These are phyloP conservation scores for Rhodotorula graminis DNA, from an alignment of 768 basidiomycete species.

Conservation along the genomic window DNA sequence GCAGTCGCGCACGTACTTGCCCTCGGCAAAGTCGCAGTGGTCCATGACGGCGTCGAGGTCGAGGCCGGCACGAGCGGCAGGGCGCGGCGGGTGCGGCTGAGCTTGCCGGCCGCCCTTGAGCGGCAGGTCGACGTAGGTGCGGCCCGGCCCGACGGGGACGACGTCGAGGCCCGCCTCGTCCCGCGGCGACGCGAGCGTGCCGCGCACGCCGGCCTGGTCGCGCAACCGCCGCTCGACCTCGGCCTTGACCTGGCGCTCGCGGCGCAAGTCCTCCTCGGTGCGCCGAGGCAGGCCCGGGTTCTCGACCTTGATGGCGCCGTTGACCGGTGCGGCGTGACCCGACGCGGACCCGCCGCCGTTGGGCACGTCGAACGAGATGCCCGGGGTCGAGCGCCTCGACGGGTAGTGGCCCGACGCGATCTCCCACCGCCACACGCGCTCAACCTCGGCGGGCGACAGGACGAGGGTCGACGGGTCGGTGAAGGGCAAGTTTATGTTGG, in stretches of 20 bases:
- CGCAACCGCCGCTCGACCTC: constrained; percentile 43
- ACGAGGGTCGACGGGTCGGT: constrained; percentile 26
- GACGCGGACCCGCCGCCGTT: background rate
- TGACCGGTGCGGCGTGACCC: constrained; percentile 8
- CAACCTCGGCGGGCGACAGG: constrained; percentile 49
- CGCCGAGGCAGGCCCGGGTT: constrained; percentile 67
- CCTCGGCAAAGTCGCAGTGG: constrained; percentile 80
- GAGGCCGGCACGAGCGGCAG: constrained; percentile 72
- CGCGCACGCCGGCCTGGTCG: constrained; percentile 44
- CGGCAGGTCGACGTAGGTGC: constrained; percentile 66
- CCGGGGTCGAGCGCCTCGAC: constrained; percentile 64
- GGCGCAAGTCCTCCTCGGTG: constrained; percentile 42
- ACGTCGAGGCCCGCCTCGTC: constrained; percentile 49
- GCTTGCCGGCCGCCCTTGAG: constrained; percentile 53
- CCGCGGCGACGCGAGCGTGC: background rate
- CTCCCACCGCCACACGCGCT: constrained; percentile 94
- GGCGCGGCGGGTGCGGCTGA: constrained; percentile 80
- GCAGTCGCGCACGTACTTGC: constrained; percentile 94
- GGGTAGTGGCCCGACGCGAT: constrained; percentile 90
- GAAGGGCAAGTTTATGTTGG: constrained; percentile 12
- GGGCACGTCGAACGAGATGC: constrained; percentile 46
- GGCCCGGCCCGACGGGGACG: constrained; percentile 67
- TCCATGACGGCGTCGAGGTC: constrained; percentile 90
- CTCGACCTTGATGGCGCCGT: constrained; percentile 51
- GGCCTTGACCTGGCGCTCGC: constrained; percentile 47